phyloP scores from a whole-genome alignment of 2,329 filamentous ascomycete species.

The Westerdykella ornata region DNA sequence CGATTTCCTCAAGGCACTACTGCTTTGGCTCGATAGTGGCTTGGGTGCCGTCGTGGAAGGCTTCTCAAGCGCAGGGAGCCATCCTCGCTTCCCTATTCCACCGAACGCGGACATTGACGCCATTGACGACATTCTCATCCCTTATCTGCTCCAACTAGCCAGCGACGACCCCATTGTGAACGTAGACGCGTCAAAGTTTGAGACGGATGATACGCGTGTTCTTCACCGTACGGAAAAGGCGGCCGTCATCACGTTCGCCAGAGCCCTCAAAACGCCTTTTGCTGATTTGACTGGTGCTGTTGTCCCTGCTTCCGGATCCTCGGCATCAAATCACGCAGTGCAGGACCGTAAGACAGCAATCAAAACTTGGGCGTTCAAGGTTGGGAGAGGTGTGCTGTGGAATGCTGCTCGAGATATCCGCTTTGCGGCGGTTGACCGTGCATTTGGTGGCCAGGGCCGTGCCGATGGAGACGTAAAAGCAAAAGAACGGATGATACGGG shows the following conservation, averaged over 20 bases:
- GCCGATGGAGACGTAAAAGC: slow-evolving; percentile 35
- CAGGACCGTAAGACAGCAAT: slow-evolving; percentile 43
- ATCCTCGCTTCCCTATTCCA: slow-evolving; percentile 48
- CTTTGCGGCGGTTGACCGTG: slow-evolving; percentile 52
- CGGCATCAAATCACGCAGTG: slow-evolving; percentile 19
- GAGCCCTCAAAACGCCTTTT: slow-evolving; percentile 48
- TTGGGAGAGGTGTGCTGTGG: slow-evolving; percentile 54
- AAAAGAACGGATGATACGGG: slow-evolving; percentile 37
- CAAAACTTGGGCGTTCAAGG: slow-evolving; percentile 54
- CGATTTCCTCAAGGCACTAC: slow-evolving; percentile 58
- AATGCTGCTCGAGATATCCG: slow-evolving; percentile 51
- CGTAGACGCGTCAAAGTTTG: slow-evolving; percentile 53
- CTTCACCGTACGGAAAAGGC: slow-evolving; percentile 49
- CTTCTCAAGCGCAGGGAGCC: slow-evolving; percentile 47
- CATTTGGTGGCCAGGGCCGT: slow-evolving; percentile 55
- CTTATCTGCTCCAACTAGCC: slow-evolving; percentile 52
- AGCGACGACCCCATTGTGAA: slow-evolving; percentile 47
- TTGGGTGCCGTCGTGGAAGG: slow-evolving; percentile 49
- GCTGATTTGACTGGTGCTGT: slow-evolving; percentile 43
- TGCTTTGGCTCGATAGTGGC: slow-evolving; percentile 57
- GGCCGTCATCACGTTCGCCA: slow-evolving; percentile 52
- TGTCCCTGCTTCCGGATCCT: slow-evolving; percentile 18
- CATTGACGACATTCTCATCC: slow-evolving; percentile 52
- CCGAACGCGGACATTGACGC: slow-evolving; percentile 46
- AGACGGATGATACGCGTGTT: slow-evolving; percentile 48